Evolutionary conservation across 1,284 basidiomycete genomes (phyloP), one percentile per base, ranked within the genome.

Genomic region (Pascua guehoae): DNA sequence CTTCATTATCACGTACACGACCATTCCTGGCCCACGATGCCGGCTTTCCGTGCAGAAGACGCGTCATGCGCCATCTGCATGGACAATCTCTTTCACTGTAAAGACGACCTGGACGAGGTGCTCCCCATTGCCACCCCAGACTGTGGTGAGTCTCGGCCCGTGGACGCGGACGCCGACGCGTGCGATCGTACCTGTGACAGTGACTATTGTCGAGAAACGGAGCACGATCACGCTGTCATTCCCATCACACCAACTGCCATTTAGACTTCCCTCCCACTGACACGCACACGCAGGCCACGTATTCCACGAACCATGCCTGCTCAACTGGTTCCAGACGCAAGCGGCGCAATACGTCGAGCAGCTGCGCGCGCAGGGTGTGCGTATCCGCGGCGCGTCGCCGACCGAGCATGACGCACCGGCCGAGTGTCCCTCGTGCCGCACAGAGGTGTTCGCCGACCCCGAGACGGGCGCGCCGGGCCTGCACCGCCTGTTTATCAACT

Each of bases 1-100:
- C 38, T 16, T 37, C 37, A 39, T n/a, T n/a, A 10, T 10, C 42
- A 43, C 42, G 2, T n/a, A 17, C 4, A 16, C n/a, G 16, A 17
- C 40, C n/a, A 49, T 55, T 41, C 42, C 32, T 7, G 32, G 17
- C 24, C 24, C 24, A 32, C 24, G 24, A 32, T 32, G 15, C 37
- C 56, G 64, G 15, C 41, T 58, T 12, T 32, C 24, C 24, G 24
- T 32, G 24, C 24, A 32, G 63, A 64, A 8, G 66, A 65, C 43
- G 69, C 64, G 7, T 51, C 62, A 9, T 75, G 73, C 49, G 65
- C 67, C 36, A 72, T 75, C 44, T 75, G 73, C 60, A 66, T 70
- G 58, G 73, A 72, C 37, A 56, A 60, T 16, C 62, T 75, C n/a
- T 73, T 75, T 57, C 56, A 62, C 51, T 50, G 57, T 16, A 51